Percentiles rank a stretch among this genome's conserved stretches.
phyloP scores from a whole-genome alignment of 225 moss, liverwort and hornwort genomes.

The Pseudoscleropodium purum region DNA sequence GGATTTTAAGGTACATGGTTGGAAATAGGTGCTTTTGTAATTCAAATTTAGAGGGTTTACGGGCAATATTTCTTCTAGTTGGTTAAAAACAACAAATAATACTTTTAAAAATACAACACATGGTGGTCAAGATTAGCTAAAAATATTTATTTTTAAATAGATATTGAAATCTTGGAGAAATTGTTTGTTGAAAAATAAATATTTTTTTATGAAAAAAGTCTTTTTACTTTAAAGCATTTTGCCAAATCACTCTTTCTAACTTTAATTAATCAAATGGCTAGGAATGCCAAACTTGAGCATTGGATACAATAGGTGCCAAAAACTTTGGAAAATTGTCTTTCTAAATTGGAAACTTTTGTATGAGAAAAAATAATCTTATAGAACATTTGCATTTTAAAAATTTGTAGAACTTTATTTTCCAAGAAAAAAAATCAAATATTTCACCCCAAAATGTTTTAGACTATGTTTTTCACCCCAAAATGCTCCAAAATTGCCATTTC shows the following conservation, averaged over 20 bases:
- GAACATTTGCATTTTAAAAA: too few species aligned
- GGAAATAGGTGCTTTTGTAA: neutral
- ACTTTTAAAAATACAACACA: rapidly evolving
- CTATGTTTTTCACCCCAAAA: too few species aligned
- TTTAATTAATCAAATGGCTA: neutral
- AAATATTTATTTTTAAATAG: neutral
- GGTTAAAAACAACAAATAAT: neutral
- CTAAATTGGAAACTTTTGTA: too few species aligned
- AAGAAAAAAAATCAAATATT: too few species aligned
- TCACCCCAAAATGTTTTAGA: too few species aligned
- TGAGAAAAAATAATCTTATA: too few species aligned
- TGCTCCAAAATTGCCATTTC: too few species aligned
- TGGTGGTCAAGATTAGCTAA: neutral
- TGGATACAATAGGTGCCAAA: too few species aligned
- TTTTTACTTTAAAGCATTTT: neutral
- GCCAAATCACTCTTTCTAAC: neutral
- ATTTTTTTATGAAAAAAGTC: neutral
- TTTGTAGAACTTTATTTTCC: too few species aligned
- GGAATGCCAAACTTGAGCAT: too few species aligned
- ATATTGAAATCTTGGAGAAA: neutral
- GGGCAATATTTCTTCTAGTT: neutral
- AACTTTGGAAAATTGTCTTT: too few species aligned
- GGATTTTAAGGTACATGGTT: rapidly evolving
- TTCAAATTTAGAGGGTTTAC: neutral
- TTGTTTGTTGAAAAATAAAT: neutral